These are phyloP conservation scores for Metarhizium guizhouense DNA, from an alignment of 2,329 filamentous ascomycete genomes.

Conservation along the genomic window DNA sequence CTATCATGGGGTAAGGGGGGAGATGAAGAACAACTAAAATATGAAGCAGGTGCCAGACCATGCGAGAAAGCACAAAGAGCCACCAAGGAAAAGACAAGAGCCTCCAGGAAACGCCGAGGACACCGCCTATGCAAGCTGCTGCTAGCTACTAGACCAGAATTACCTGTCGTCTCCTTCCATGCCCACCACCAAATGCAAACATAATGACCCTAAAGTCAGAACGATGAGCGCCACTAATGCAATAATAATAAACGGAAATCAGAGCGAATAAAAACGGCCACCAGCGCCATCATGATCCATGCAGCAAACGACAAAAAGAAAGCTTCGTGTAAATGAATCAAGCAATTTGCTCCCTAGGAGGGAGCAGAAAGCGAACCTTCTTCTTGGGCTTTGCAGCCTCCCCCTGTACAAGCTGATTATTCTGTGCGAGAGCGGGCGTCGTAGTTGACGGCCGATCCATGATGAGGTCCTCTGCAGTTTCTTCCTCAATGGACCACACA, in stretches of 20 bases:
- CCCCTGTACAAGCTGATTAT: conserved; percentile 14
- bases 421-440: conserved; percentile 18
- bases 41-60: not conserved
- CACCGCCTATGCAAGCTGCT: not conserved
- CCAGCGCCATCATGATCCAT: conserved; percentile 5
- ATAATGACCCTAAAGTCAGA: not conserved
- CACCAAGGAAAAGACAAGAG: not conserved
- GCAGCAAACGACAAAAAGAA: conserved; percentile 5
- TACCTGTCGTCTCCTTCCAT: not conserved
- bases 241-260: not conserved
- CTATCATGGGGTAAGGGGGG: not conserved
- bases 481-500: conserved; percentile 52
- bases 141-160: not conserved
- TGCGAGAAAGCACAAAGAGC: not conserved
- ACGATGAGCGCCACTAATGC: not conserved
- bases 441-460: conserved; percentile 30
- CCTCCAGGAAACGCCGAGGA: not conserved
- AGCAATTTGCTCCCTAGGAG: conserved; percentile 26
- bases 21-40: not conserved
- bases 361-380: conserved; percentile 47
- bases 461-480: conserved; percentile 43
- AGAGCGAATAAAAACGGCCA: not conserved
- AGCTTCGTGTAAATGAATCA: not conserved
- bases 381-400: conserved; percentile 42
- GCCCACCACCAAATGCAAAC: not conserved